Percentiles rank a stretch among this genome's conserved stretches.
Evolutionary conservation across 2,329 filamentous ascomycete species (phyloP).

Genomic region (Rhynchosporium agropyri): DNA sequence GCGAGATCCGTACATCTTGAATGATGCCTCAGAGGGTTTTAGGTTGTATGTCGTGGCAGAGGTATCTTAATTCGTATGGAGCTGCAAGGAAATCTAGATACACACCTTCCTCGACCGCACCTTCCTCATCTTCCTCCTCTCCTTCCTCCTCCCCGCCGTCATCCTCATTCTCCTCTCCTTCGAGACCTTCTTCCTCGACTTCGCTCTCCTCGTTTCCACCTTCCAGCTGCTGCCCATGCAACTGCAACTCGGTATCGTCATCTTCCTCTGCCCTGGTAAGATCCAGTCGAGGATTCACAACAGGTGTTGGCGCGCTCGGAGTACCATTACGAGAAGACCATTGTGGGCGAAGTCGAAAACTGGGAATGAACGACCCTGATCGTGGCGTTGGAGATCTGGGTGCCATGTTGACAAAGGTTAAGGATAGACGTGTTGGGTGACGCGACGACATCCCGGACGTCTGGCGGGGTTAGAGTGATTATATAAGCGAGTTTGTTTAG

Average conservation of each 20-base stretch:
- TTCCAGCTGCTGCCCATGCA: background rate
- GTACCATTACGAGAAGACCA: constrained; percentile 19
- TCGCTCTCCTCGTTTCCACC: constrained; percentile 25
- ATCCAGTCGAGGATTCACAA: constrained; percentile 24
- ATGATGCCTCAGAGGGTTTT: too few species aligned
- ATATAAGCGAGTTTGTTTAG: background rate
- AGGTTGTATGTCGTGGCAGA: background rate
- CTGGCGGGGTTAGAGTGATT: background rate
- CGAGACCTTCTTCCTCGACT: constrained; percentile 27
- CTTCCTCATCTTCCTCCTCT: constrained; percentile 42
- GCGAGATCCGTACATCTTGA: too few species aligned
- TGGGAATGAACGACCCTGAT: constrained; percentile 13
- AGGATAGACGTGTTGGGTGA: constrained; percentile 12
- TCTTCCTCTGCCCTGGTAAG: background rate
- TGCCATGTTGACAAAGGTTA: constrained; percentile 12
- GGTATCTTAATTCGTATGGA: constrained; percentile 1
- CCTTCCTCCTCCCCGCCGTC: constrained; percentile 40
- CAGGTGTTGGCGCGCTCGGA: constrained; percentile 18
- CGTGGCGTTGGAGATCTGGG: constrained; percentile 21
- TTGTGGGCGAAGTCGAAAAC: constrained; percentile 18
- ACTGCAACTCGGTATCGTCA: constrained; percentile 1
- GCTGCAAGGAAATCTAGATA: constrained; percentile 4
- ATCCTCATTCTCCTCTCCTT: constrained; percentile 34
- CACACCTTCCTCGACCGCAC: constrained; percentile 40
- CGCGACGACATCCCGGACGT: constrained; percentile 16